A percentile compares a stretch with the other conserved stretches of the same genome.
Conservation (phyloP, 2,329 filamentous ascomycete species). For the Amesomyces nigricolor region DNA sequence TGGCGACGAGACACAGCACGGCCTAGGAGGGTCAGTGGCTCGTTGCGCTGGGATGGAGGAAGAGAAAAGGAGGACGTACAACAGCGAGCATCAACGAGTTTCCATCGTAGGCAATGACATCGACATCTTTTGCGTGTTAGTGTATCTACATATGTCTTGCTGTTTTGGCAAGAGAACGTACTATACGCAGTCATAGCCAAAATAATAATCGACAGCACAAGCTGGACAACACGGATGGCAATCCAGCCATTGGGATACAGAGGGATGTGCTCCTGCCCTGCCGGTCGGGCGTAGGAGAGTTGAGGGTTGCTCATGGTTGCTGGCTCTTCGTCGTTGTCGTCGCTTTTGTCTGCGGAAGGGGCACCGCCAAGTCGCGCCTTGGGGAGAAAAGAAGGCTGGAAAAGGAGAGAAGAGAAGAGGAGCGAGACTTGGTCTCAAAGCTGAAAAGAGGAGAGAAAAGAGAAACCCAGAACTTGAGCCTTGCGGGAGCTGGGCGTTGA, state of each 20-base stretch:
- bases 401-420: background rate
- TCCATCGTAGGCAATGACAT: constrained; percentile 32
- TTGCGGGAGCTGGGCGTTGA: background rate
- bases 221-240: constrained; percentile 40
- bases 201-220: constrained; percentile 41
- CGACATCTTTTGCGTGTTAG: constrained; percentile 2
- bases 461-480: constrained; percentile 1
- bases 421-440: background rate
- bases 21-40: constrained; percentile 26
- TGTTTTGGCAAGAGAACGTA: constrained; percentile 19
- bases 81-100: constrained; percentile 35
- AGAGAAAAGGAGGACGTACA: constrained; percentile 28
- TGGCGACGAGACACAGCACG: constrained; percentile 40
- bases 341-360: background rate
- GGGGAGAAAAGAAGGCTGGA: background rate
- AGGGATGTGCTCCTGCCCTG: constrained; percentile 43
- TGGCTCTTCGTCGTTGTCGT: background rate
- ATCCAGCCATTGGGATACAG: constrained; percentile 41
- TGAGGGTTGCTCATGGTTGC: background rate
- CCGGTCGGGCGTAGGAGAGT: constrained; percentile 23
- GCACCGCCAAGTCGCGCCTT: no score
- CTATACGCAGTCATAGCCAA: constrained; percentile 45
- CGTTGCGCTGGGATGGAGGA: background rate
- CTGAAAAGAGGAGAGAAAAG: background rate
- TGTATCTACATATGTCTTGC: background rate